phyloP scores from a whole-genome alignment of 2,329 filamentous ascomycete species.

The Aspergillus glaucus region DNA sequence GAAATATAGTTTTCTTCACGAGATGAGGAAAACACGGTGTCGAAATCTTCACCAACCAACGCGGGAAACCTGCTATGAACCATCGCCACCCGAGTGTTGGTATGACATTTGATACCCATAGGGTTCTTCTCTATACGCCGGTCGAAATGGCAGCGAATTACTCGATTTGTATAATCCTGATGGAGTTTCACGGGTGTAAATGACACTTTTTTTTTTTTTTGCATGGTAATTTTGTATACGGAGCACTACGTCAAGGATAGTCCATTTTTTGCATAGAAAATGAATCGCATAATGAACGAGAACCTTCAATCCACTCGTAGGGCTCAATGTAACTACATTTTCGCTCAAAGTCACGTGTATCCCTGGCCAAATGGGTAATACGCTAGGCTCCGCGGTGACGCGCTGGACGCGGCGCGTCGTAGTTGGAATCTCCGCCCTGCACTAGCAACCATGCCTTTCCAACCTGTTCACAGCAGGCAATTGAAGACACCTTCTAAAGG shows the following conservation, averaged over 20 bases:
- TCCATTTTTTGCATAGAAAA: constrained; percentile 1
- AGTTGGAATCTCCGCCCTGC: neutral
- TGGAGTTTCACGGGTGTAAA: neutral
- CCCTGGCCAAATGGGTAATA: neutral
- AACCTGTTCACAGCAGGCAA: neutral
- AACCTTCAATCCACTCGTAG: neutral
- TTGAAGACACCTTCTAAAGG: neutral
- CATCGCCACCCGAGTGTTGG: neutral
- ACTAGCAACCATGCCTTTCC: neutral
- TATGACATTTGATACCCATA: neutral
- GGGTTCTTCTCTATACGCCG: neutral
- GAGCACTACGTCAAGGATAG: neutral
- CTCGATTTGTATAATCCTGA: neutral
- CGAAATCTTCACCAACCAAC: no score
- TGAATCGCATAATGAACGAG: neutral
- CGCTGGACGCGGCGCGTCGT: constrained; percentile 7
- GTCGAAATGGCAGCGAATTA: neutral
- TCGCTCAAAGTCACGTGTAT: neutral
- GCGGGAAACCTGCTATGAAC: neutral
- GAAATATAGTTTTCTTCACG: constrained; percentile 55
- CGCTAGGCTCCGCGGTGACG: neutral
- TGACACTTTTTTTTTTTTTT: neutral
- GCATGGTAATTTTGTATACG: constrained; percentile 1
- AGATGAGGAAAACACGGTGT: no score
- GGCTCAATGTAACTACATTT: no score